Percentiles rank a stretch among this genome's conserved stretches.
These are phyloP conservation scores for Rhizopogon roseolus DNA, from an alignment of 768 basidiomycete genomes.

Conservation along the genomic window DNA sequence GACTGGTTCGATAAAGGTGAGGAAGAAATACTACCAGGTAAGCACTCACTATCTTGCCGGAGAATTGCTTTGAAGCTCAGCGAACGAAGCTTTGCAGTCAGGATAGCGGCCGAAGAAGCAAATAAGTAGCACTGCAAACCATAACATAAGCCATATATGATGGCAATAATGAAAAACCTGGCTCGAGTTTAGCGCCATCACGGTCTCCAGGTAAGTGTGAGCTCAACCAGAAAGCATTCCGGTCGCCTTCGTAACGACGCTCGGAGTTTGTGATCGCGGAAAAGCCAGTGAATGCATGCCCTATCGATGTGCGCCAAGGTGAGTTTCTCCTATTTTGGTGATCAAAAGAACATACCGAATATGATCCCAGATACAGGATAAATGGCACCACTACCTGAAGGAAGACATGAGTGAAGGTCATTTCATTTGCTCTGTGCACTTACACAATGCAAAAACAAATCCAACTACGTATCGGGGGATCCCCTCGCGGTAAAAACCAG, in stretches of 20 bases:
- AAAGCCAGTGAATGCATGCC: not conserved
- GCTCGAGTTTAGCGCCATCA: conserved; percentile 20
- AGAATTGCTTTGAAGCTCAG: conserved; percentile 36
- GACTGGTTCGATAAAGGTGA: conserved; percentile 6
- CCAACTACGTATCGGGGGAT: conserved; percentile 35
- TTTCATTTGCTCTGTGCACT: not conserved
- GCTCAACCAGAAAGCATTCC: conserved; percentile 10
- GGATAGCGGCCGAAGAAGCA: conserved; percentile 28
- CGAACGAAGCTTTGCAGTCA: conserved; percentile 35
- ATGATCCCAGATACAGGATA: conserved; percentile 29
- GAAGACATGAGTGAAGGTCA: not conserved
- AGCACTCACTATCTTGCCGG: conserved; percentile 38
- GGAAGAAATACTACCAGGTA: not conserved
- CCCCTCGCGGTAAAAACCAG: conserved; percentile 31
- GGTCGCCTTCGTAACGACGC: not conserved
- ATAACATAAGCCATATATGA: conserved; percentile 32
- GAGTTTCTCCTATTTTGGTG: not conserved
- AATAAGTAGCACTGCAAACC: conserved; percentile 32
- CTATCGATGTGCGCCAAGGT: not conserved
- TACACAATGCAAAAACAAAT: conserved; percentile 26
- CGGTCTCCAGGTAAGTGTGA: conserved; percentile 23
- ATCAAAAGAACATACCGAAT: conserved; percentile 20
- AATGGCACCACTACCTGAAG: conserved; percentile 17
- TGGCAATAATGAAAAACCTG: conserved; percentile 31
- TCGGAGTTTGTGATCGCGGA: conserved; percentile 4